Conservation (phyloP, 2,329 filamentous ascomycete genomes). For the Trichophyton verrucosum region DNA sequence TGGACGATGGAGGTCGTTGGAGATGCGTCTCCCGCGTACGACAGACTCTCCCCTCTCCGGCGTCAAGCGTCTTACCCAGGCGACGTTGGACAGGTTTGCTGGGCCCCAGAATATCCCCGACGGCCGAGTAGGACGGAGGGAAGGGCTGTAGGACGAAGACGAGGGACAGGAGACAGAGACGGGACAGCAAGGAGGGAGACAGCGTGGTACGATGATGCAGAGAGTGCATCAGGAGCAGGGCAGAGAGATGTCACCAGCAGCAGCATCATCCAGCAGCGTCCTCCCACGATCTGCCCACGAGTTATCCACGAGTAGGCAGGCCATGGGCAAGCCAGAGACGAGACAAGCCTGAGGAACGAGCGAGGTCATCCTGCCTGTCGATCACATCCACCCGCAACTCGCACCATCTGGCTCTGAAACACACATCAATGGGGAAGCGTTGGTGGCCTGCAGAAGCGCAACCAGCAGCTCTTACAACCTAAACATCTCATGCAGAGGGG, state of each 20-base stretch:
- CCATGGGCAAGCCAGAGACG: no score
- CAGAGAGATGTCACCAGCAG: neutral
- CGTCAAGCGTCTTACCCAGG: constrained; percentile 1
- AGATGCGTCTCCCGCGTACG: neutral
- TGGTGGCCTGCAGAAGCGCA: no score
- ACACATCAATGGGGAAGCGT: neutral
- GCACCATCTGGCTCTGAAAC: neutral
- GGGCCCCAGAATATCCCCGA: neutral
- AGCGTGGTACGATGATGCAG: neutral
- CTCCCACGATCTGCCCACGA: no score
- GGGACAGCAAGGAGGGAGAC: neutral
- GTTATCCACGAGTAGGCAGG: no score
- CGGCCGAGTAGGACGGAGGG: neutral
- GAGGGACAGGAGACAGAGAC: neutral
- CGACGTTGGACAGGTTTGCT: neutral
- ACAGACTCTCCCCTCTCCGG: neutral
- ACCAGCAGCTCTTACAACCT: no score
- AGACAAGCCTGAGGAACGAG: neutral
- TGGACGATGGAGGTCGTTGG: neutral
- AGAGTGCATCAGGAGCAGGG: no score
- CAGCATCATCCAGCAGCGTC: neutral
- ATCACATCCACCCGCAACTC: neutral
- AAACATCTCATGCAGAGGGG: no score
- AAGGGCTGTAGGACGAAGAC: neutral
- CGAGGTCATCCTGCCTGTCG: neutral